A percentile compares a stretch with the other conserved stretches of the same genome.
Evolutionary conservation across 2,329 filamentous ascomycete genomes (phyloP).

Genomic region (Keithomyces neogunnii): DNA sequence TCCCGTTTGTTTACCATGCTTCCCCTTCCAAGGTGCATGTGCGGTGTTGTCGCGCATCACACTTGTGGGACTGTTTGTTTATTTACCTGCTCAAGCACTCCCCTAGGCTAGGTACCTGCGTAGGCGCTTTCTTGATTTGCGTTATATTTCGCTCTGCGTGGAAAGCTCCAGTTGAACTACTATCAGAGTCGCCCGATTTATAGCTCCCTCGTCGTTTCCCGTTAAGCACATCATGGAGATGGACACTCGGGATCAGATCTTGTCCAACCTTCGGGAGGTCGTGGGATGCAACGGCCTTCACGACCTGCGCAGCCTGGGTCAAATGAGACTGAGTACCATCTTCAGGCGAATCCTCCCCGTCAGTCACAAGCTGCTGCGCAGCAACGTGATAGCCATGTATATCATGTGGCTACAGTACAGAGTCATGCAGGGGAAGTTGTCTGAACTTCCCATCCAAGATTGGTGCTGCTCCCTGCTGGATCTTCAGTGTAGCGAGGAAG

Average conservation of each 20-base stretch:
- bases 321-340: conserved; percentile 16
- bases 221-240: conserved; percentile 8
- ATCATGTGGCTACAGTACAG: conserved; percentile 19
- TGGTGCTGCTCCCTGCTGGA: conserved; percentile 1
- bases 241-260: conserved; percentile 10
- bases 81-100: too few species aligned
- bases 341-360: conserved; percentile 12
- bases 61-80: too few species aligned
- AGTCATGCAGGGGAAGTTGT: background rate
- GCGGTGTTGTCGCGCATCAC: too few species aligned
- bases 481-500: background rate
- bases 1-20: background rate
- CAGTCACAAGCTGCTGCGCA: conserved; percentile 4
- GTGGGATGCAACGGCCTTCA: conserved; percentile 16
- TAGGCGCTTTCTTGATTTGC: too few species aligned
- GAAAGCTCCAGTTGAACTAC: too few species aligned
- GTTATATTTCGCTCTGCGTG: too few species aligned
- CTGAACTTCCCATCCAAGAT: background rate
- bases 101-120: too few species aligned
- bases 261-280: conserved; percentile 12
- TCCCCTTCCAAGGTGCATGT: background rate
- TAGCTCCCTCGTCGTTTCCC: too few species aligned
- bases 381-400: conserved; percentile 16
- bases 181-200: too few species aligned
- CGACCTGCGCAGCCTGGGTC: conserved; percentile 13